Percentiles rank a stretch among this genome's conserved stretches.
These are phyloP conservation scores for Penicillium diatomitis DNA, from an alignment of 495 filamentous ascomycete genomes.

Conservation along the genomic window DNA sequence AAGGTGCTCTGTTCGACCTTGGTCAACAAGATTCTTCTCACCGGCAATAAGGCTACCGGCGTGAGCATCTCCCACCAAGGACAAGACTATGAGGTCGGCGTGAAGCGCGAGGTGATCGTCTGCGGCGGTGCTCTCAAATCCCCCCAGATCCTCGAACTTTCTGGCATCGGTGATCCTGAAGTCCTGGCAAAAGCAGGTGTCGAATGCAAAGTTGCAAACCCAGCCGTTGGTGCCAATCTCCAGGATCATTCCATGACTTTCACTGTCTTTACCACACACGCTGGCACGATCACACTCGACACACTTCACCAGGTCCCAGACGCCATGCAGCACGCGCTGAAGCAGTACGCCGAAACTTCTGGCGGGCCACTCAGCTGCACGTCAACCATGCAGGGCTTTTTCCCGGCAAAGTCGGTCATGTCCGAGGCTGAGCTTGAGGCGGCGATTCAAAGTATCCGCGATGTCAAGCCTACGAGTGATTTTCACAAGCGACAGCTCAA, in stretches of 20 bases:
- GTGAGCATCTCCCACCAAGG: slow-evolving; percentile 26
- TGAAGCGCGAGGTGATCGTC: slow-evolving; percentile 45
- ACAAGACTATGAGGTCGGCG: slow-evolving; percentile 32
- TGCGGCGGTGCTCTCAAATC: slow-evolving; percentile 42
- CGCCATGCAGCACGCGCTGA: slow-evolving; percentile 10
- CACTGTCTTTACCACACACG: slow-evolving; percentile 17
- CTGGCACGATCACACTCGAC: slow-evolving; percentile 28
- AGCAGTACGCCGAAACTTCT: slow-evolving; percentile 10
- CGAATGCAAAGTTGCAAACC: slow-evolving; percentile 25
- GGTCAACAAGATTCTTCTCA: slow-evolving; percentile 18
- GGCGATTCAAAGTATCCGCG: slow-evolving; percentile 13
- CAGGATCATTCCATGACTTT: slow-evolving; percentile 32
- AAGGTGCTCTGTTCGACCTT: slow-evolving; percentile 23
- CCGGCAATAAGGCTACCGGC: slow-evolving; percentile 19
- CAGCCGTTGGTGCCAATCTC: slow-evolving; percentile 37
- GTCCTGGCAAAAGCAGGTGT: slow-evolving; percentile 25
- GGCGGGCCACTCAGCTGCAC: slow-evolving; percentile 10
- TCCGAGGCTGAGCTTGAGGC: slow-evolving; percentile 13
- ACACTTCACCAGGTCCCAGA: slow-evolving; percentile 18
- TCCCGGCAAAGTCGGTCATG: slow-evolving; percentile 13
- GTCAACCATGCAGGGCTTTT: slow-evolving; percentile 16
- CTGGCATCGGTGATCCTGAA: slow-evolving; percentile 39
- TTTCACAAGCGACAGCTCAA: slow-evolving; percentile 20
- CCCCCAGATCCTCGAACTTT: slow-evolving; percentile 49
- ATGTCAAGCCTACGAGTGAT: slow-evolving; percentile 6